Evolutionary conservation across 1,284 basidiomycete genomes (phyloP).

Genomic region (Leccinum laetum): DNA sequence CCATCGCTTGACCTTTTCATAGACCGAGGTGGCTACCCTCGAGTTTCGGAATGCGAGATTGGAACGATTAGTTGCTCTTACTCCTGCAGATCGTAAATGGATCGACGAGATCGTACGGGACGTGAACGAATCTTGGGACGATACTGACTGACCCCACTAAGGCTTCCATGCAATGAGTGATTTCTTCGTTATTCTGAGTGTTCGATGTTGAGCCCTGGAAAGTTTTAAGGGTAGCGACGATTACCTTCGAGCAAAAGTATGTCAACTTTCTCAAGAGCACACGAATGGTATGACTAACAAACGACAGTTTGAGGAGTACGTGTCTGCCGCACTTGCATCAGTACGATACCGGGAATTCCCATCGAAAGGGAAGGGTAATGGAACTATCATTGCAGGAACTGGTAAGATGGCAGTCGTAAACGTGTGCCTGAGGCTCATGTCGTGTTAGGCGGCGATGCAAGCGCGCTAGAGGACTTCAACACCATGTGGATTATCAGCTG

Average conservation of each 20-base stretch:
- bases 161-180: conserved; percentile 64
- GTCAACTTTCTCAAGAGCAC: conserved; percentile 4
- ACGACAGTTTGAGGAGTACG: conserved; percentile 80
- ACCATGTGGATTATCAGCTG: conserved; percentile 71
- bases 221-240: conserved; percentile 94
- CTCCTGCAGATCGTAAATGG: conserved; percentile 96
- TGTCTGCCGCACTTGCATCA: conserved; percentile 76
- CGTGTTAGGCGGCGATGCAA: conserved; percentile 42
- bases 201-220: conserved; percentile 8
- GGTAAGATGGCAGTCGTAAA: conserved; percentile 36
- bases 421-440: background rate
- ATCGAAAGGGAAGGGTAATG: conserved; percentile 59
- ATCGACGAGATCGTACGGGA: conserved; percentile 81
- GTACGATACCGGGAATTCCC: conserved; percentile 88
- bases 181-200: background rate
- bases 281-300: background rate
- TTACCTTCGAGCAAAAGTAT: conserved; percentile 82
- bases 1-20: conserved; percentile 5
- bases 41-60: conserved; percentile 85
- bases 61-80: conserved; percentile 79
- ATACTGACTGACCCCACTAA: conserved; percentile 52
- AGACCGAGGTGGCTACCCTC: conserved; percentile 84
- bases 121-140: conserved; percentile 81
- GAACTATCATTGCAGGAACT: conserved; percentile 63
- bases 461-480: conserved; percentile 74